phyloP scores from a whole-genome alignment of 176 grass and related monocot genomes.

The Triticum timopheevii region DNA sequence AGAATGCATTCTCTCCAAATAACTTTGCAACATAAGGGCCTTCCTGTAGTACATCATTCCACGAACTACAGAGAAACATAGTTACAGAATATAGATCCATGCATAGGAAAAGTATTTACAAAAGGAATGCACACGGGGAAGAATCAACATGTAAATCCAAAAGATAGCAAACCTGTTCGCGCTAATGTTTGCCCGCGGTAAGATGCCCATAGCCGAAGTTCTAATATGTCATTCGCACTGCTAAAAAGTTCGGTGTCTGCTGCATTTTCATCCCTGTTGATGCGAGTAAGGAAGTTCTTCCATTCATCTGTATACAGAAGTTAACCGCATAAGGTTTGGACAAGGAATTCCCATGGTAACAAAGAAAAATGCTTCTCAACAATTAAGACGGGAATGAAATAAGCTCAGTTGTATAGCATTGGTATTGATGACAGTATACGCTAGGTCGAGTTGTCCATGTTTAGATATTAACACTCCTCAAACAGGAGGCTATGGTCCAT shows the following conservation, averaged over 20 bases:
- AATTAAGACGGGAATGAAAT: background rate
- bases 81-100: conserved; percentile 15
- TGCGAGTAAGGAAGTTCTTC: conserved; percentile 89
- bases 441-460: background rate
- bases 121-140: background rate
- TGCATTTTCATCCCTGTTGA: conserved; percentile 80
- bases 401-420: background rate
- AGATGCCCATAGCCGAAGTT: conserved; percentile 92
- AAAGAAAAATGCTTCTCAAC: background rate
- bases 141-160: conserved; percentile 7
- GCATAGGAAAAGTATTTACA: background rate
- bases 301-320: conserved; percentile 78
- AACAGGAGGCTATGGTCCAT: background rate
- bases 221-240: conserved; percentile 62
- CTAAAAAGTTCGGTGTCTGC: conserved; percentile 76
- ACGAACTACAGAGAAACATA: conserved; percentile 57
- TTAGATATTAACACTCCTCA: background rate
- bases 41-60: conserved; percentile 99
- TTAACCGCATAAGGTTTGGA: conserved; percentile 23
- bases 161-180: conserved; percentile 67
- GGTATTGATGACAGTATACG: background rate
- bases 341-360: background rate
- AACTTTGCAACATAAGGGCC: conserved; percentile 92
- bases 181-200: conserved; percentile 95
- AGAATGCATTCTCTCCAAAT: conserved; percentile 75